These are phyloP conservation scores for Limnanthes douglasii DNA, from an alignment of 345 rosid genomes.

Conservation along the genomic window DNA sequence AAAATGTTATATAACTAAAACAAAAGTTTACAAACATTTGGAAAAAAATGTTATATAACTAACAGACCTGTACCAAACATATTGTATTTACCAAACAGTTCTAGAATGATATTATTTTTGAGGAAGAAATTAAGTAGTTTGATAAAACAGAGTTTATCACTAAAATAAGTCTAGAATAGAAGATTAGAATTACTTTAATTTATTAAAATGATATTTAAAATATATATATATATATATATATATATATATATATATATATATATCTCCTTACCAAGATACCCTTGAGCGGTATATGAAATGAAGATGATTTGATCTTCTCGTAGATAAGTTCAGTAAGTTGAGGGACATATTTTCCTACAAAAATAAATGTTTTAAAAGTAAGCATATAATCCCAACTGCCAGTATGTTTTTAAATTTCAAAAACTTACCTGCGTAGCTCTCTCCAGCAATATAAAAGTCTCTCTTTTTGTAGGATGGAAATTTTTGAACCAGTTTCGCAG, in stretches of 20 bases:
- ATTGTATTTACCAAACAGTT: too few species aligned
- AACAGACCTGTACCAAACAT: too few species aligned
- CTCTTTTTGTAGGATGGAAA: constrained; percentile 35
- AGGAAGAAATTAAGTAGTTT: too few species aligned
- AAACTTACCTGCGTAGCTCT: constrained; percentile 78
- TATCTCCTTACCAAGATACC: constrained; percentile 59
- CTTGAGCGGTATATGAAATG: constrained; percentile 30
- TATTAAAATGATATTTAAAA: neutral
- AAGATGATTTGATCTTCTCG: constrained; percentile 37
- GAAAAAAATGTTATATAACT: too few species aligned
- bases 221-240: neutral
- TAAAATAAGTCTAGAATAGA: too few species aligned
- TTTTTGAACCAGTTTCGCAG: constrained; percentile 49
- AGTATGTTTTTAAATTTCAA: neutral
- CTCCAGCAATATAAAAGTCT: constrained; percentile 60
- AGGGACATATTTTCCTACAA: constrained; percentile 57
- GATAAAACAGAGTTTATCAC: too few species aligned
- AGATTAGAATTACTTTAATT: too few species aligned
- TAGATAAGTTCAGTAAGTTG: constrained; percentile 43
- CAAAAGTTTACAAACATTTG: too few species aligned
- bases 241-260: neutral
- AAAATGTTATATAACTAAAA: too few species aligned
- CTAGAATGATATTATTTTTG: too few species aligned
- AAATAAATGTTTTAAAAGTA: too few species aligned
- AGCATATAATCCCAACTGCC: too few species aligned